Conservation (phyloP, 106 monocot genomes). For the Xerophyta viscosa region DNA sequence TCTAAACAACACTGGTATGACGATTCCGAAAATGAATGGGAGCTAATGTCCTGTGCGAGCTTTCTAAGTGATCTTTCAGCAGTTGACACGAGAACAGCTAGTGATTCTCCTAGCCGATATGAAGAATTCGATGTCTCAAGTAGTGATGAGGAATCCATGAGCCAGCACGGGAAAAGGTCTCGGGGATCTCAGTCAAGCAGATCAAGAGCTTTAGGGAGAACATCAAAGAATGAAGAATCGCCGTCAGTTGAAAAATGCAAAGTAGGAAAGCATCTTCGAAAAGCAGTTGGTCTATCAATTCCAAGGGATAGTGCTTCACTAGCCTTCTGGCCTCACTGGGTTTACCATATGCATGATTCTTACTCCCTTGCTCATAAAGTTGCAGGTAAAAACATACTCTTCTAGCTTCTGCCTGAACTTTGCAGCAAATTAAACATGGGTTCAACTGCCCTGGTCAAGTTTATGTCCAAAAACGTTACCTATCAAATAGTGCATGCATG, state of each 20-base stretch:
- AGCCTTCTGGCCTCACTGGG: conserved; percentile 89
- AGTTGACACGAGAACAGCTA: conserved; percentile 25
- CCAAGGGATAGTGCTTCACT: conserved; percentile 40
- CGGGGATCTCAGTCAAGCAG: conserved; percentile 7
- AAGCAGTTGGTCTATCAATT: conserved; percentile 2
- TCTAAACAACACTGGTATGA: conserved; percentile 6
- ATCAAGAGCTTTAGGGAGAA: conserved; percentile 8
- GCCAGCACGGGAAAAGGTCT: conserved; percentile 8
- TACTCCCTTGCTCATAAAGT: conserved; percentile 76
- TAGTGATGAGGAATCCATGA: conserved; percentile 48
- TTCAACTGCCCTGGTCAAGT: background rate
- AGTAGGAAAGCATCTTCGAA: conserved; percentile 5
- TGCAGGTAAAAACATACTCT: conserved; percentile 49
- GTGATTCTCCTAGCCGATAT: conserved; percentile 24
- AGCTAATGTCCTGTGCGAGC: conserved; percentile 31
- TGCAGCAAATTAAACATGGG: background rate
- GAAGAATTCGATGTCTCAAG: conserved; percentile 26
- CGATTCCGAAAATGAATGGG: conserved; percentile 46
- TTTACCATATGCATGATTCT: conserved; percentile 86
- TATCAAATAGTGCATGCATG: too few species aligned
- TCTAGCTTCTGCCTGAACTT: too few species aligned
- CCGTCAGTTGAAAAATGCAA: conserved; percentile 13
- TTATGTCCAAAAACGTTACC: too few species aligned
- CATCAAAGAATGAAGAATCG: conserved; percentile 20
- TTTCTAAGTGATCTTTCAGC: conserved; percentile 37